Evolutionary conservation across 305 asterid genomes (phyloP).

Genomic region (Fraxinus sp.): DNA sequence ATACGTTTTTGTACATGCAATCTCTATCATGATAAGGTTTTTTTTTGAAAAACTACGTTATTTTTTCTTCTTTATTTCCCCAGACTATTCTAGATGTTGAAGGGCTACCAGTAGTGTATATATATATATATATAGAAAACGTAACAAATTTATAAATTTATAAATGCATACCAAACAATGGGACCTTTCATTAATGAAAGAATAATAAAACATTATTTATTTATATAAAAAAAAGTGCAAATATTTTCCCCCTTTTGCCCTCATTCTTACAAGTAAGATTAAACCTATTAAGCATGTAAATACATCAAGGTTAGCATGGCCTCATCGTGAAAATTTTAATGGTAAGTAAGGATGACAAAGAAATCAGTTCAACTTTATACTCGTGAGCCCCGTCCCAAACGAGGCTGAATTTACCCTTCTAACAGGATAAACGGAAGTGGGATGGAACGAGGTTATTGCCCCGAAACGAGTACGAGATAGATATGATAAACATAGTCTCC

Average conservation of each 20-base stretch:
- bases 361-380: too few relatives aligned
- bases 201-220: not conserved
- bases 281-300: too few relatives aligned
- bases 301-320: not conserved
- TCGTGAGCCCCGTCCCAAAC: too few relatives aligned
- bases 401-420: too few relatives aligned
- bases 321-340: too few relatives aligned
- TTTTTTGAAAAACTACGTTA: not conserved
- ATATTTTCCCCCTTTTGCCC: not conserved
- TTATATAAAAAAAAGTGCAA: too few relatives aligned
- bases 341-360: too few relatives aligned
- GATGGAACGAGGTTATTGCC: too few relatives aligned
- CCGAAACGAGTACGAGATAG: too few relatives aligned
- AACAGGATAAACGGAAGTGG: too few relatives aligned
- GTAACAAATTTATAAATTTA: not conserved
- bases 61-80: not conserved
- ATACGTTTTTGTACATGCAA: not conserved
- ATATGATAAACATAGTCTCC: too few relatives aligned
- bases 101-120: not conserved
- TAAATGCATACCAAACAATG: not conserved
- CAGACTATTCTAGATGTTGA: not conserved
- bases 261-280: not conserved
- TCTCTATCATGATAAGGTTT: not conserved
- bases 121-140: not conserved
- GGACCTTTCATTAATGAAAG: not conserved